Percentiles rank a stretch among this genome's conserved stretches.
Conservation (phyloP, 805 yeast genomes). For the Zygosaccharomyces rouxii region DNA sequence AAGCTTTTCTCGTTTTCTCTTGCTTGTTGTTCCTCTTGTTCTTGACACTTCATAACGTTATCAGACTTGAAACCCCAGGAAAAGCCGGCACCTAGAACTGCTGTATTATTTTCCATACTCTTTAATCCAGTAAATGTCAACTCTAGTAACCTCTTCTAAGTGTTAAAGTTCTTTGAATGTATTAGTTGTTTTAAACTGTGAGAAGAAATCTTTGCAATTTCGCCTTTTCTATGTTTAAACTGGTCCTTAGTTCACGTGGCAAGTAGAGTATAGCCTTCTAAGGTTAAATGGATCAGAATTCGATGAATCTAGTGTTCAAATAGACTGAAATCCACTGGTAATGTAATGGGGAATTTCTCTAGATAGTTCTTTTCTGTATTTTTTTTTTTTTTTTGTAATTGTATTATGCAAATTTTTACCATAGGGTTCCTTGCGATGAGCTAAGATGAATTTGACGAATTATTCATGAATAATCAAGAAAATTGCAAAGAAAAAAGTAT, state of each 20-base stretch:
- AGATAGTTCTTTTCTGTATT: background rate
- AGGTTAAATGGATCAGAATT: background rate
- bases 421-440: constrained; percentile 4
- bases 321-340: background rate
- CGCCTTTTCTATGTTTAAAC: constrained; percentile 1
- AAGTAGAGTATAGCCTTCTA: background rate
- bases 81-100: constrained; percentile 13
- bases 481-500: background rate
- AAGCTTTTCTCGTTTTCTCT: constrained; percentile 3
- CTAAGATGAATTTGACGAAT: constrained; percentile 5
- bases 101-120: constrained; percentile 1
- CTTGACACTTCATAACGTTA: constrained; percentile 5
- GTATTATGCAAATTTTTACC: constrained; percentile 2
- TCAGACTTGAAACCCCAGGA: constrained; percentile 17
- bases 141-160: background rate
- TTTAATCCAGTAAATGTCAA: background rate
- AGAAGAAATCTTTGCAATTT: constrained; percentile 4
- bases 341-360: background rate
- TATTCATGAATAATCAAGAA: background rate
- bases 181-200: constrained; percentile 1
- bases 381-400: background rate
- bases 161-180: background rate
- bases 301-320: background rate
- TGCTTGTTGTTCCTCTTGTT: constrained; percentile 1
- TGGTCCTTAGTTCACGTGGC: background rate